Percentiles rank a stretch among this genome's conserved stretches.
Evolutionary conservation across 805 yeast genomes (phyloP).

Genomic region (Monosporozyma unispora): DNA sequence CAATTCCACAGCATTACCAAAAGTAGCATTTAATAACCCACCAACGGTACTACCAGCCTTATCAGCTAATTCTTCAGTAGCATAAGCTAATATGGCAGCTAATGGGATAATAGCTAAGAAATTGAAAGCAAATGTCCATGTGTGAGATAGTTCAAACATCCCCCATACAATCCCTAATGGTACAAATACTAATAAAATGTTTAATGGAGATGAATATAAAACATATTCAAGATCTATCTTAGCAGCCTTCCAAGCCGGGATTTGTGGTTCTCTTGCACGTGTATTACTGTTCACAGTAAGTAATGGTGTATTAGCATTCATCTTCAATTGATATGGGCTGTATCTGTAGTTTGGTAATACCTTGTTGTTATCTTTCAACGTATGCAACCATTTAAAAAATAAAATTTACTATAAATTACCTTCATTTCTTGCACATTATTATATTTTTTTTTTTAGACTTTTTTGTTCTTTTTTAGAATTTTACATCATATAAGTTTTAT

Average conservation of each 20-base stretch:
- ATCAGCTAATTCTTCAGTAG: slow-evolving; percentile 86
- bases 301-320: slow-evolving; percentile 18
- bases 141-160: slow-evolving; percentile 42
- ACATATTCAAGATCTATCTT: slow-evolving; percentile 22
- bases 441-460: background rate
- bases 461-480: background rate
- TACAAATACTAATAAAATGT: slow-evolving; percentile 70
- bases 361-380: background rate
- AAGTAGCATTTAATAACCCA: slow-evolving; percentile 90
- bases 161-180: slow-evolving; percentile 84
- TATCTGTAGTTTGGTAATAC: background rate
- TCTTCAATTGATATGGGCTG: background rate
- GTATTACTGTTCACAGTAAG: slow-evolving; percentile 7
- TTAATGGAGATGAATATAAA: slow-evolving; percentile 58
- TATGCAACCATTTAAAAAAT: background rate
- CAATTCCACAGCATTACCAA: slow-evolving; percentile 95
- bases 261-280: slow-evolving; percentile 4
- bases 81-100: slow-evolving; percentile 82
- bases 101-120: slow-evolving; percentile 87
- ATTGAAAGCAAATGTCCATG: slow-evolving; percentile 57
- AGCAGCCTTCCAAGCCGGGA: slow-evolving; percentile 13
- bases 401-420: background rate
- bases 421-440: background rate
- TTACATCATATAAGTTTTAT: background rate
- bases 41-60: slow-evolving; percentile 89